These are phyloP conservation scores for Endocladia muricata DNA, from an alignment of 31 red algal species.

Conservation along the genomic window DNA sequence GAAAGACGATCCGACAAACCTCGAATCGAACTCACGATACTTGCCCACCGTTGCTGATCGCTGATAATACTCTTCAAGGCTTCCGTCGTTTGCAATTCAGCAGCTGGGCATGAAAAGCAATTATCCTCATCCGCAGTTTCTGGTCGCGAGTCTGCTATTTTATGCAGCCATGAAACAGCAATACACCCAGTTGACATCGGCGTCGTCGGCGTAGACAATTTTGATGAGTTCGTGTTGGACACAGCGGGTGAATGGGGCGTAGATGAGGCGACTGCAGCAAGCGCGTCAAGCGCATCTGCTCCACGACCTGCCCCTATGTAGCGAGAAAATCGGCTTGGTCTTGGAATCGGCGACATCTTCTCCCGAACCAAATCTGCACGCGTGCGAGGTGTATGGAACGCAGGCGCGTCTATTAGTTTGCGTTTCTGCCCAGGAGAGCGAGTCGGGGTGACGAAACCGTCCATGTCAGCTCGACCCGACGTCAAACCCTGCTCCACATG, in stretches of 20 bases:
- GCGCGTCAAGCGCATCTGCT: conserved; percentile 52
- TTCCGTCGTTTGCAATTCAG: background rate
- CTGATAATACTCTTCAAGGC: conserved; percentile 17
- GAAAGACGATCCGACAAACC: background rate
- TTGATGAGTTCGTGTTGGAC: background rate
- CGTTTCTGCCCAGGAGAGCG: background rate
- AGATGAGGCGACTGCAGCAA: conserved; percentile 47
- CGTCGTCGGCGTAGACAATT: conserved; percentile 7
- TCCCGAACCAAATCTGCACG: background rate
- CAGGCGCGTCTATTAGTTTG: background rate
- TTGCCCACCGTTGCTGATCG: background rate
- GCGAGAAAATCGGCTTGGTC: conserved; percentile 7
- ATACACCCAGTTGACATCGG: background rate
- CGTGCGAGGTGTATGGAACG: conserved; percentile 10
- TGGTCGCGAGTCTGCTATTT: conserved; percentile 4
- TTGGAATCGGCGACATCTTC: background rate
- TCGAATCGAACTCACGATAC: background rate
- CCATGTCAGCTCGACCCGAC: background rate
- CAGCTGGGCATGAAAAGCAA: background rate
- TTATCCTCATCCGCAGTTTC: conserved; percentile 9
- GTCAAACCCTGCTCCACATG: background rate
- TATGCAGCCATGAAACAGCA: conserved; percentile 24
- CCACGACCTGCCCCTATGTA: background rate
- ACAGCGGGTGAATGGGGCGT: conserved; percentile 15
- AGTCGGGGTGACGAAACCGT: background rate